Conservation (phyloP, 768 basidiomycete species). For the Tylopilus intermedius region DNA sequence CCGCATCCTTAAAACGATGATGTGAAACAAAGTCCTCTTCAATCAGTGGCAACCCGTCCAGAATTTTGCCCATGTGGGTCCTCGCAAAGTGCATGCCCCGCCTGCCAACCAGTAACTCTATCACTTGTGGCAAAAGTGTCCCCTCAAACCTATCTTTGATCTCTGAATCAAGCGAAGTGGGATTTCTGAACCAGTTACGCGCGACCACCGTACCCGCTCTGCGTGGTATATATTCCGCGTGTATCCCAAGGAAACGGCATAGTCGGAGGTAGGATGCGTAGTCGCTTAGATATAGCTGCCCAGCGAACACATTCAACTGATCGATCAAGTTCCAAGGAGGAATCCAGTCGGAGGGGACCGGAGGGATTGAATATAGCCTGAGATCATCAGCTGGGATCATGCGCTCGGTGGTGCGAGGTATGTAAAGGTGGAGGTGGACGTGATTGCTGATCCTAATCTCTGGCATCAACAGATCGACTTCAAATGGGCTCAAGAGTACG, state of each 20-base stretch:
- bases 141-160: too few species aligned
- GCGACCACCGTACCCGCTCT: background rate
- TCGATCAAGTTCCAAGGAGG: background rate
- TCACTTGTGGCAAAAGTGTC: too few species aligned
- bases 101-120: too few species aligned
- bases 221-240: background rate
- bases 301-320: background rate
- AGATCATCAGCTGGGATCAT: background rate
- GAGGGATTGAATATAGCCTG: background rate
- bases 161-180: too few species aligned
- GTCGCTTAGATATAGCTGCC: background rate
- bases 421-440: background rate
- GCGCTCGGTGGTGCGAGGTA: background rate
- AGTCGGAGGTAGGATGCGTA: background rate
- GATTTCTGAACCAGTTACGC: too few species aligned
- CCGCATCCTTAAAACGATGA: too few species aligned
- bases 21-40: too few species aligned
- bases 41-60: too few species aligned
- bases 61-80: too few species aligned
- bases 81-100: too few species aligned
- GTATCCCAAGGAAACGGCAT: background rate
- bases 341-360: background rate
- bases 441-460: background rate
- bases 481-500: background rate
- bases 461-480: background rate